Conservation (phyloP, 495 filamentous ascomycete genomes). For the Cercophora sp. region DNA sequence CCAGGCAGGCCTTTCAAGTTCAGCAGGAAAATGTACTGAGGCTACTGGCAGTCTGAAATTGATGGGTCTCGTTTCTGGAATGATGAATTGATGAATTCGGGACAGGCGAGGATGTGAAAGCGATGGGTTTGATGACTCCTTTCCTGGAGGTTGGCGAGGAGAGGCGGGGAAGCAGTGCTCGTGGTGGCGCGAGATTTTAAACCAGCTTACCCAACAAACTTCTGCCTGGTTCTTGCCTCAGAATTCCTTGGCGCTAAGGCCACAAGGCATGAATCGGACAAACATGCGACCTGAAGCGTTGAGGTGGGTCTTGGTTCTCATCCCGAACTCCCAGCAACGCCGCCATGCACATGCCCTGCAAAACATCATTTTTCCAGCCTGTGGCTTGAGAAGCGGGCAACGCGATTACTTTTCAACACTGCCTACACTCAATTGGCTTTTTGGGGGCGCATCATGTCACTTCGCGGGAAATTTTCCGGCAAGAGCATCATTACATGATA, state of each 20-base stretch:
- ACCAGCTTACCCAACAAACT: too few species aligned
- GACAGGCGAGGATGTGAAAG: not conserved
- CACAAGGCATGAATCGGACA: not conserved
- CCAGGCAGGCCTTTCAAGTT: not conserved
- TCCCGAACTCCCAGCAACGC: not conserved
- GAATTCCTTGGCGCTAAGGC: too few species aligned
- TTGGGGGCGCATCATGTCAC: too few species aligned
- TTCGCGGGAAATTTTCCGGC: too few species aligned
- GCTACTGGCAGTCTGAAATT: constrained; percentile 17
- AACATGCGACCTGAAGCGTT: not conserved
- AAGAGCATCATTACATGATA: too few species aligned
- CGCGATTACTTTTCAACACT: too few species aligned
- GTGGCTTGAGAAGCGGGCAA: too few species aligned
- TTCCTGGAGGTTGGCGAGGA: not conserved
- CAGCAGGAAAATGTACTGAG: constrained; percentile 8
- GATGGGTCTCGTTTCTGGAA: constrained; percentile 4
- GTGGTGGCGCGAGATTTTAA: constrained; percentile 1
- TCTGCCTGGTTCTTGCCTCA: not conserved
- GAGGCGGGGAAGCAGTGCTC: not conserved
- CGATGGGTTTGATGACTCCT: too few species aligned
- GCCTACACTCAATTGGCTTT: too few species aligned
- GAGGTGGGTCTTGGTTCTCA: not conserved
- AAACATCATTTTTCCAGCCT: too few species aligned
- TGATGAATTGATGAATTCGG: constrained; percentile 5
- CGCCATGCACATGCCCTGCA: too few species aligned